Conservation (phyloP, 306 rosid species). For the Vigna nakashimae region DNA sequence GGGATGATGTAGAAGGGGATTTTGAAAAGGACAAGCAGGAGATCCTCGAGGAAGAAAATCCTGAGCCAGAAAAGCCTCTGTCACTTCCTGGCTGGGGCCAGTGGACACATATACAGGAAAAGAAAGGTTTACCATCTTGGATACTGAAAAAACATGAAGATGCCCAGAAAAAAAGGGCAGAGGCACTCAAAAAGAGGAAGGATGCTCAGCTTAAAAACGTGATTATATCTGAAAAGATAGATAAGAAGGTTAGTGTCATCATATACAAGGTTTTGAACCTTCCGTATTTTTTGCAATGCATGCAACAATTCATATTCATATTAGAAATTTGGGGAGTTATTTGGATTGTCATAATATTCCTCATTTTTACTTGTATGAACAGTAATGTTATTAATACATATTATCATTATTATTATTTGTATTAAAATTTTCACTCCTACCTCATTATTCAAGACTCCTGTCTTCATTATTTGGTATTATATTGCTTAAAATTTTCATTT, state of each 20-base stretch:
- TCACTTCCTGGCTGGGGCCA: slow-evolving; percentile 98
- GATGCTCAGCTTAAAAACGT: slow-evolving; percentile 85
- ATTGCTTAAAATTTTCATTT: not conserved
- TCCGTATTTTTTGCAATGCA: not conserved
- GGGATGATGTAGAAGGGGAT: slow-evolving; percentile 89
- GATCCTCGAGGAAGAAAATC: slow-evolving; percentile 78
- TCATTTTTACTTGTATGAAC: not conserved
- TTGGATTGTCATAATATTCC: slow-evolving; percentile 4
- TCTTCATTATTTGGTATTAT: slow-evolving; percentile 1
- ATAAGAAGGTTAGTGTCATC: slow-evolving; percentile 75
- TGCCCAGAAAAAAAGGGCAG: slow-evolving; percentile 78
- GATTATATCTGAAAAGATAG: slow-evolving; percentile 81
- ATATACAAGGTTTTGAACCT: slow-evolving; percentile 22
- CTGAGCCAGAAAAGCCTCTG: slow-evolving; percentile 87
- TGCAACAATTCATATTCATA: not conserved
- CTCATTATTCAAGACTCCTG: not conserved
- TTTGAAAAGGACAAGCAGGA: slow-evolving; percentile 79
- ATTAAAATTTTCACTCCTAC: not conserved
- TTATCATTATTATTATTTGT: not conserved
- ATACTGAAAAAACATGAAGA: slow-evolving; percentile 77
- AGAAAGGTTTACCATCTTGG: slow-evolving; percentile 88
- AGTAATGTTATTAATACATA: not conserved
- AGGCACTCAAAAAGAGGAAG: slow-evolving; percentile 74
- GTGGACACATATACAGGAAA: slow-evolving; percentile 84
- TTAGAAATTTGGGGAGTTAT: slow-evolving; percentile 21